Percentiles rank a stretch among this genome's conserved stretches.
phyloP scores from a whole-genome alignment of 2,329 filamentous ascomycete genomes.

The Ophiognomonia clavigignenti-juglandacearum region DNA sequence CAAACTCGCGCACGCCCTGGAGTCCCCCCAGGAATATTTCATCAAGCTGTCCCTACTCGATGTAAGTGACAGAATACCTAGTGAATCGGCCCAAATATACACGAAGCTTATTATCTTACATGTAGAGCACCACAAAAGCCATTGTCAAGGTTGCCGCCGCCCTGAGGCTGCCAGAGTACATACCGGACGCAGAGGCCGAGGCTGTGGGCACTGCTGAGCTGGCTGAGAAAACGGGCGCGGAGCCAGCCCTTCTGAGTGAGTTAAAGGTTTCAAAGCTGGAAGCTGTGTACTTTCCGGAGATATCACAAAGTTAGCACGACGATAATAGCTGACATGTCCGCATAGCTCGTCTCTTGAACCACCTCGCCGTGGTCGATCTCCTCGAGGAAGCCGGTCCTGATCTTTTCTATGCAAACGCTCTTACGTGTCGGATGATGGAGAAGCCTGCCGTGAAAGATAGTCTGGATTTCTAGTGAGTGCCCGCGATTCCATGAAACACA shows the following conservation, averaged over 20 bases:
- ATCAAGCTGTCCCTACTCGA: too few relatives aligned
- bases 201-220: neutral
- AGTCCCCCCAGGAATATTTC: too few relatives aligned
- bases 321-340: neutral
- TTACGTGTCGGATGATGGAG: neutral
- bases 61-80: too few relatives aligned
- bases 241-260: neutral
- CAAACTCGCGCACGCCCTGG: too few relatives aligned
- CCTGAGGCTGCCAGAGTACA: neutral
- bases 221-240: neutral
- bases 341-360: conserved; percentile 2
- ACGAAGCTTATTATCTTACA: neutral
- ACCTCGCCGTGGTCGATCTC: neutral
- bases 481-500: neutral
- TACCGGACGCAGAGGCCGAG: neutral
- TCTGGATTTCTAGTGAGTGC: neutral
- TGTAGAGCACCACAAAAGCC: neutral
- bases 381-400: conserved; percentile 1
- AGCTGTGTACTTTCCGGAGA: neutral
- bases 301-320: neutral
- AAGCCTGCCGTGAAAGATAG: neutral
- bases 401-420: neutral
- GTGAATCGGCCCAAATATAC: too few relatives aligned
- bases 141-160: neutral
- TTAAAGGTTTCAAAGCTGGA: neutral